A percentile compares a stretch with the other conserved stretches of the same genome.
phyloP scores from a whole-genome alignment of 192 early-diverging fungal species.

The Kappamyces sp. region DNA sequence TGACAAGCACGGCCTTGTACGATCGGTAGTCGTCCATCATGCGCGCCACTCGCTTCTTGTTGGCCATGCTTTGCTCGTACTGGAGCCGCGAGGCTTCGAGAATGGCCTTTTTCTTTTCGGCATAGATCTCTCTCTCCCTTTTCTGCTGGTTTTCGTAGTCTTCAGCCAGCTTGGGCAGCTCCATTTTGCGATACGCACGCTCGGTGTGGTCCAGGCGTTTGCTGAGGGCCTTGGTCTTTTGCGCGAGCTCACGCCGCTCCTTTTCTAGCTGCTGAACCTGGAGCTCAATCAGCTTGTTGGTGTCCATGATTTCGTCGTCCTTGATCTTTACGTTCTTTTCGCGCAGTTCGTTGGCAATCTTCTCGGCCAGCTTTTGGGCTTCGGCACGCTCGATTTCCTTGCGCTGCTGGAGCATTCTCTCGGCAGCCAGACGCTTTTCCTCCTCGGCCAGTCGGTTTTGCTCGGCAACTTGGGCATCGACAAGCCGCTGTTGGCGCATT shows the following conservation, averaged over 20 bases:
- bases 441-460: conserved; percentile 81
- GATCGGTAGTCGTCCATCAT: conserved; percentile 76
- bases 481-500: conserved; percentile 44
- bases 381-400: conserved; percentile 76
- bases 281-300: conserved; percentile 68
- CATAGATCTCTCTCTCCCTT: conserved; percentile 73
- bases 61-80: conserved; percentile 63
- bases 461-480: conserved; percentile 78
- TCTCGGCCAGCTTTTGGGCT: conserved; percentile 78
- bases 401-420: conserved; percentile 67
- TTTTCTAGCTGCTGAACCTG: conserved; percentile 89
- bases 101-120: conserved; percentile 63
- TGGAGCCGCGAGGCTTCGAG: conserved; percentile 58
- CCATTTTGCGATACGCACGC: conserved; percentile 86
- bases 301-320: conserved; percentile 62
- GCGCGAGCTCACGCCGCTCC: conserved; percentile 72
- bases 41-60: conserved; percentile 73
- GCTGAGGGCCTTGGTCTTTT: conserved; percentile 63
- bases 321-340: conserved; percentile 55
- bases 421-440: conserved; percentile 70
- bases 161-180: conserved; percentile 80
- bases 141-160: conserved; percentile 89
- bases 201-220: conserved; percentile 87
- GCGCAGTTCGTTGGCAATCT: conserved; percentile 43
- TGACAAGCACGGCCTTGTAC: conserved; percentile 47